phyloP scores from a whole-genome alignment of 2,329 filamentous ascomycete species.

The Aurifilum marmelostoma region DNA sequence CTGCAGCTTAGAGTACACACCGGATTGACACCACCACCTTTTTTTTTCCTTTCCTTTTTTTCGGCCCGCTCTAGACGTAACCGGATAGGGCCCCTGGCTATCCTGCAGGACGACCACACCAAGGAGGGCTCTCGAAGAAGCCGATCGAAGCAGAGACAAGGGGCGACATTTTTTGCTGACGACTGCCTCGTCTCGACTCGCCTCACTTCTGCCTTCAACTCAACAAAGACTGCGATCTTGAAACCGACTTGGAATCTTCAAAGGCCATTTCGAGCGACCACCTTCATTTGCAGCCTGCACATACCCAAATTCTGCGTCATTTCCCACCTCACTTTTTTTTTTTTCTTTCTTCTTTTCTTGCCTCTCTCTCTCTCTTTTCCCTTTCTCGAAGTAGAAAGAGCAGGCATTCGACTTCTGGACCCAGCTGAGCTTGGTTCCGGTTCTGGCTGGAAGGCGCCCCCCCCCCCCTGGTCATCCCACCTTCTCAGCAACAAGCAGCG shows the following conservation, averaged over 20 bases:
- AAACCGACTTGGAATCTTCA: constrained; percentile 6
- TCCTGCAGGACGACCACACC: constrained; percentile 7
- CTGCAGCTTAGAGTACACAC: constrained; percentile 12
- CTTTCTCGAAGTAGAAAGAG: not conserved
- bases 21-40: constrained; percentile 13
- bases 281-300: not conserved
- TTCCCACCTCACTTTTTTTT: not conserved
- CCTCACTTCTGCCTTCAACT: not conserved
- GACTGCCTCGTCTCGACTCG: constrained; percentile 11
- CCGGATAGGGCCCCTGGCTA: constrained; percentile 7
- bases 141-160: constrained; percentile 23
- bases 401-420: constrained; percentile 8
- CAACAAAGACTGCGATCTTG: not conserved
- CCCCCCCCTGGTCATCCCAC: constrained; percentile 20
- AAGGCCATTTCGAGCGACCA: constrained; percentile 7
- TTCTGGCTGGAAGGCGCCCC: constrained; percentile 19
- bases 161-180: constrained; percentile 16
- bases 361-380: not conserved
- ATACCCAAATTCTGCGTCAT: not conserved
- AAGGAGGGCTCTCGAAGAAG: constrained; percentile 22
- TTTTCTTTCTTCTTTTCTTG: too few relatives aligned
- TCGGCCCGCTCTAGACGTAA: not conserved
- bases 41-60: not conserved
- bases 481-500: constrained; percentile 26
- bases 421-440: constrained; percentile 14